Conservation (phyloP, 305 asterid genomes). For the Solanum aculeatissimum region DNA sequence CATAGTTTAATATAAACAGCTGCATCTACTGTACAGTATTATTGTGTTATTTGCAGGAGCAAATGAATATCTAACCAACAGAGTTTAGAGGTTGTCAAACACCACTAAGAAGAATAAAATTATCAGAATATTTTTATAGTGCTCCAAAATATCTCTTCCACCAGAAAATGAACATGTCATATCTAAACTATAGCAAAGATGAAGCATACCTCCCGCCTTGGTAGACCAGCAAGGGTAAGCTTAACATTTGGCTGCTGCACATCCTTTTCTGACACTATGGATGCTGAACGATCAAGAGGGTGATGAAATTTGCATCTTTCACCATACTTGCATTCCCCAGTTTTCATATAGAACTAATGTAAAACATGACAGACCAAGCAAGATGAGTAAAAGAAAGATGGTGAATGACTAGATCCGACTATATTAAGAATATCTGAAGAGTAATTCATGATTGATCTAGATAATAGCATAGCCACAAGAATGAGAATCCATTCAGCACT, state of each 20-base stretch:
- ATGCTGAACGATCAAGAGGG: slow-evolving; percentile 62
- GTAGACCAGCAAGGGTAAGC: slow-evolving; percentile 85
- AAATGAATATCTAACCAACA: neutral
- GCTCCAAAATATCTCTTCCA: neutral
- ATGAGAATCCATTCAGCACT: neutral
- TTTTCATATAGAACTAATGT: slow-evolving; percentile 81
- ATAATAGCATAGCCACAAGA: neutral
- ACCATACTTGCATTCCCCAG: slow-evolving; percentile 83
- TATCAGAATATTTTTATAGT: neutral
- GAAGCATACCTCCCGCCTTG: slow-evolving; percentile 78
- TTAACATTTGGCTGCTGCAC: slow-evolving; percentile 44
- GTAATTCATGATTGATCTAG: neutral
- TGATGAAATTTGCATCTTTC: slow-evolving; percentile 83
- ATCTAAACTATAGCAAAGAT: neutral
- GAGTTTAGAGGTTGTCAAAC: neutral
- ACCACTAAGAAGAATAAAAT: neutral
- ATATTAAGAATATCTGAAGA: neutral
- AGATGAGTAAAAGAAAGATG: neutral
- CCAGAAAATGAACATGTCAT: neutral
- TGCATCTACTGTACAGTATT: neutral
- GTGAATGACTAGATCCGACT: neutral
- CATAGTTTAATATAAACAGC: neutral
- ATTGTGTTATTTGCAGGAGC: neutral
- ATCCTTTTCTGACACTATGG: slow-evolving; percentile 26
- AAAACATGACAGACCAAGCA: neutral